Percentiles rank a stretch among this genome's conserved stretches.
Conservation (phyloP, 768 basidiomycete species). For the Tulasnella sp. region DNA sequence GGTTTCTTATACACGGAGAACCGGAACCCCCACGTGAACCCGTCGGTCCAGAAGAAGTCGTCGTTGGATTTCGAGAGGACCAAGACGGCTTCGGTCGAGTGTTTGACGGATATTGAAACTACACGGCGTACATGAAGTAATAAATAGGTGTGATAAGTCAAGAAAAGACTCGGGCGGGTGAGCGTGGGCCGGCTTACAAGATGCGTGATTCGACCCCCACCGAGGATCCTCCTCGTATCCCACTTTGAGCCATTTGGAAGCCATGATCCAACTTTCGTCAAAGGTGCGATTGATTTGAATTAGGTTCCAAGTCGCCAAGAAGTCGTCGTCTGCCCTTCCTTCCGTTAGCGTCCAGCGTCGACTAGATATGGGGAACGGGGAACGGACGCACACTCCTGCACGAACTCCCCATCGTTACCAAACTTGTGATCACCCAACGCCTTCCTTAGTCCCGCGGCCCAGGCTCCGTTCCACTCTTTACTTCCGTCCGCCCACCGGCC, state of each 20-base stretch:
- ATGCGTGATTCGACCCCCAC: constrained; percentile 44
- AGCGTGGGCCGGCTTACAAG: constrained; percentile 41
- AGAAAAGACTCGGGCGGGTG: constrained; percentile 33
- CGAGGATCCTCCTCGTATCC: constrained; percentile 30
- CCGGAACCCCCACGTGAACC: constrained; percentile 39
- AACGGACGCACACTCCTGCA: neutral
- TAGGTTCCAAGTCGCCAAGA: constrained; percentile 27
- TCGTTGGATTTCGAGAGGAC: constrained; percentile 42
- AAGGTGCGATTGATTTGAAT: constrained; percentile 39
- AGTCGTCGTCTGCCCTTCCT: constrained; percentile 19
- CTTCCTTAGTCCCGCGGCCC: neutral
- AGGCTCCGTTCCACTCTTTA: constrained; percentile 4
- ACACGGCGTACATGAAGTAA: neutral
- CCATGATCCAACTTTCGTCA: constrained; percentile 37
- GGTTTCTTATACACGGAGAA: constrained; percentile 39
- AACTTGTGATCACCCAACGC: constrained; percentile 15
- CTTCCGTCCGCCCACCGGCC: constrained; percentile 9
- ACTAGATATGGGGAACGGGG: neutral
- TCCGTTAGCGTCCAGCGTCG: no score
- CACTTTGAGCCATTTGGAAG: constrained; percentile 40
- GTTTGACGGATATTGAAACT: constrained; percentile 39
- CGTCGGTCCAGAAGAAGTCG: constrained; percentile 39
- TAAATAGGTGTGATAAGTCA: neutral
- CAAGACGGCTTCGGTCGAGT: constrained; percentile 33
- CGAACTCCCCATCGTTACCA: constrained; percentile 10